Base-by-base conservation (phyloP, 2,329 filamentous ascomycete genomes). In the Ceratocystis eucalypticola region DNA sequence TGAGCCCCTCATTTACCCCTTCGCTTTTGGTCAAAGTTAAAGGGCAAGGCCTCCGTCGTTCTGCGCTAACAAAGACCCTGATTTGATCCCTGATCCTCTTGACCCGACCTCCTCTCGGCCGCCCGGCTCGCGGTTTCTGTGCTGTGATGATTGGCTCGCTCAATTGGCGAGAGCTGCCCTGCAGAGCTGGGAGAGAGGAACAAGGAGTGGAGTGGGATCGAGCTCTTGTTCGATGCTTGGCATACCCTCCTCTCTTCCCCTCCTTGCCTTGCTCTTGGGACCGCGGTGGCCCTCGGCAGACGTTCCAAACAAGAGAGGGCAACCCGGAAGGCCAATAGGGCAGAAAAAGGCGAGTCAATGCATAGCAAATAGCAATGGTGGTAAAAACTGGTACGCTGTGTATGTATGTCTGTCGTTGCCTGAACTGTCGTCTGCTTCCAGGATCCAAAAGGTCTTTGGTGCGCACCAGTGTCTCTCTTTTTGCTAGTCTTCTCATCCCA, bases 1-100 rank as follows among this genome's bases (percentile, higher is more conserved):
- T 59, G 53, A 33, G 53, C 53, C 53, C 53, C 53, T 59, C 53
- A 25, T 59, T 59, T 59, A 33, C 53, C 28, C 53, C 46, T 22
- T 22, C 22, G n/a, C 37, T 41, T 15, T 53, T 53, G 48, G 48
- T 10, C 28, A 59, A 37, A 41, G 37, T 41, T 41, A 4, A 41
- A 41, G 37, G 28, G 17, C 53, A 59, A 59, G 53, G 6, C 53
- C 37, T 22, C 28, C 28, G 53, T 33, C 28, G 53, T 33, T 59
- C 53, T 30, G 25, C 17, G 53, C 53, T 59, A 33, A n/a, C 25
- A 37, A 30, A 59, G 37, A 41, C 37, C 53, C 28, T 59, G 15
- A 30, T 33, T 25, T 59, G 28, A 59, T 59, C 53, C 53, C 28
- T 59, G 53, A 59, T 59, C 53, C 53, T 59, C 28, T 33, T 59